Evolutionary conservation across 768 basidiomycete genomes (phyloP).

Genomic region (Rossbeevera mucosa): DNA sequence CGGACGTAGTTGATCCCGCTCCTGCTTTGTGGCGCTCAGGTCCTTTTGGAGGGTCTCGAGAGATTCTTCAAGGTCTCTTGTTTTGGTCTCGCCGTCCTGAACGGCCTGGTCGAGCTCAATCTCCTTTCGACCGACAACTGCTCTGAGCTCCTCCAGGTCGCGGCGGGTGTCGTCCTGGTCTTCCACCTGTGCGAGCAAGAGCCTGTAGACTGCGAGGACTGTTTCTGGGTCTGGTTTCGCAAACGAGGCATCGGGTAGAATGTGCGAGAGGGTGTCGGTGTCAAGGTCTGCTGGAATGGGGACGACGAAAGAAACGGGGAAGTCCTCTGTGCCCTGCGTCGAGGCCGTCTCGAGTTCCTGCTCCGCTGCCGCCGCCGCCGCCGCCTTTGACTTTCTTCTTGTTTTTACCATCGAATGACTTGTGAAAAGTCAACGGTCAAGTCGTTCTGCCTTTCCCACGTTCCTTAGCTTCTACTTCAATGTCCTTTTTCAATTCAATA

Average conservation of each 20-base stretch:
- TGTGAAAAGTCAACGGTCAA: background rate
- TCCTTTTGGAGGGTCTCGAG: slow-evolving; percentile 53
- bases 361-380: slow-evolving; percentile 23
- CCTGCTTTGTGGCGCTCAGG: slow-evolving; percentile 49
- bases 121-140: slow-evolving; percentile 66
- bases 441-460: slow-evolving; percentile 15
- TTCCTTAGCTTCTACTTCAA: background rate
- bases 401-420: slow-evolving; percentile 42
- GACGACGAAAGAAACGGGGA: slow-evolving; percentile 31
- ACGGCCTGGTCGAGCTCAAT: slow-evolving; percentile 81
- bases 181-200: slow-evolving; percentile 51
- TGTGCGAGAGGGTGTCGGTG: slow-evolving; percentile 49
- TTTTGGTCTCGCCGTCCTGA: slow-evolving; percentile 65
- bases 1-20: slow-evolving; percentile 66
- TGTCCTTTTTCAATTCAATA: slow-evolving; percentile 84
- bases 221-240: slow-evolving; percentile 54
- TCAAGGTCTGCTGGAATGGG: slow-evolving; percentile 66
- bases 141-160: slow-evolving; percentile 67
- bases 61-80: slow-evolving; percentile 52
- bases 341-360: slow-evolving; percentile 33
- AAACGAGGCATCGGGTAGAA: slow-evolving; percentile 60
- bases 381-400: slow-evolving; percentile 58
- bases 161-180: slow-evolving; percentile 53
- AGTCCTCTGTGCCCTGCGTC: slow-evolving; percentile 34
- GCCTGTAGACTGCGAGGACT: slow-evolving; percentile 58